These are phyloP conservation scores for Papiliotrema laurentii DNA, from an alignment of 1,284 basidiomycete genomes.

Conservation along the genomic window DNA sequence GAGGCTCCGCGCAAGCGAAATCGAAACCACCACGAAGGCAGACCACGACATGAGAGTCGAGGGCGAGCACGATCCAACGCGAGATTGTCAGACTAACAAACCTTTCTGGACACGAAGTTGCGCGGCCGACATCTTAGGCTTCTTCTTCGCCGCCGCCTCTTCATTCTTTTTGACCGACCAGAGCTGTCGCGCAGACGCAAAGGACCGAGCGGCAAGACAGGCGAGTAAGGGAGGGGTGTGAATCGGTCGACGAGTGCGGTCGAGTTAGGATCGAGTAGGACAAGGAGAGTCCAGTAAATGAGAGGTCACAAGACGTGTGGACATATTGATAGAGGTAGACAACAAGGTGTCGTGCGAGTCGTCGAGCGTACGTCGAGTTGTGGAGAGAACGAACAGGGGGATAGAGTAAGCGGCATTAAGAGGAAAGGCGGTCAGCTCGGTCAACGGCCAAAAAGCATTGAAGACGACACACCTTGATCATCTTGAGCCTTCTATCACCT, in stretches of 20 bases:
- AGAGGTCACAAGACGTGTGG: too few relatives aligned
- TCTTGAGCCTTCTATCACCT: constrained; percentile 2
- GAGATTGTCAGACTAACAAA: constrained; percentile 42
- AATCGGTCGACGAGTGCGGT: not conserved
- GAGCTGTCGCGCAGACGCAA: constrained; percentile 57
- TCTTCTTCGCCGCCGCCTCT: constrained; percentile 88
- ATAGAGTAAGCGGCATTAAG: too few relatives aligned
- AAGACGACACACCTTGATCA: constrained; percentile 8
- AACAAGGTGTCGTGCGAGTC: too few relatives aligned
- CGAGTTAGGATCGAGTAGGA: too few relatives aligned
- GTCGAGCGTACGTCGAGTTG: too few relatives aligned
- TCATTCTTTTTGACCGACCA: constrained; percentile 96
- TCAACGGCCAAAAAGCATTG: not conserved
- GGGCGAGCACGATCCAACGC: not conserved
- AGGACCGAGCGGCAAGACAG: too few relatives aligned
- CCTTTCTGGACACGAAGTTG: constrained; percentile 99
- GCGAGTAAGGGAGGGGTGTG: not conserved
- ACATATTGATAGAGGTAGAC: too few relatives aligned
- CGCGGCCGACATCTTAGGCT: constrained; percentile 93
- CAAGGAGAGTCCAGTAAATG: too few relatives aligned
- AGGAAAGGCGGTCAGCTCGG: not conserved
- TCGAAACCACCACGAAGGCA: too few relatives aligned
- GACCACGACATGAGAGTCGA: too few relatives aligned
- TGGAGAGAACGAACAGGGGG: too few relatives aligned
- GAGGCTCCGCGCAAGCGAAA: too few relatives aligned